These are phyloP conservation scores for Sungouiozyma ichnusensis DNA, from an alignment of 805 yeast species.

Conservation along the genomic window DNA sequence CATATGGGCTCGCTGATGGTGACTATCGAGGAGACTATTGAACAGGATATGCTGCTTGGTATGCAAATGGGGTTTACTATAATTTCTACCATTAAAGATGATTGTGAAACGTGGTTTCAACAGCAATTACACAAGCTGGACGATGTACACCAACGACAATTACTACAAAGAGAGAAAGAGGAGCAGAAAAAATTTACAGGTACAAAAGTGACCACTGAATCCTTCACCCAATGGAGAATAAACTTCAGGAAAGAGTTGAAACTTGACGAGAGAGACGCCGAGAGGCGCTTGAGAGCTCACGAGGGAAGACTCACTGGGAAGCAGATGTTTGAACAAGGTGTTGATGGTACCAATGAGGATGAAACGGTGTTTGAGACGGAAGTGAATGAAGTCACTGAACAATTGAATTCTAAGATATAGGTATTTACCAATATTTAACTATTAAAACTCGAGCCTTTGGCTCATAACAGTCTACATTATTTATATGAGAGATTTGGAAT, in stretches of 20 bases:
- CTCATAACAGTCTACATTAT: constrained; percentile 1
- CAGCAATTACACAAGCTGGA: constrained; percentile 46
- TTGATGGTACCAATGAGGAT: constrained; percentile 61
- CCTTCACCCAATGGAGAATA: constrained; percentile 63
- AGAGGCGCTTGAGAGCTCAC: constrained; percentile 48
- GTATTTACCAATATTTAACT: constrained; percentile 3
- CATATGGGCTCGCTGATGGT: constrained; percentile 29
- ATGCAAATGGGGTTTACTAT: constrained; percentile 86
- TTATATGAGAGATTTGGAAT: constrained; percentile 26
- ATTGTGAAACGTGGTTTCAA: constrained; percentile 59
- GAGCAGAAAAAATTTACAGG: constrained; percentile 89
- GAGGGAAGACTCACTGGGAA: constrained; percentile 75
- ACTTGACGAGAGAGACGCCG: constrained; percentile 46
- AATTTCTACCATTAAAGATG: constrained; percentile 67
- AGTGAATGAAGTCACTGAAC: constrained; percentile 3
- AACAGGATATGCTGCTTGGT: constrained; percentile 62
- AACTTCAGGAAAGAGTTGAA: constrained; percentile 64
- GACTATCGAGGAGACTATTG: constrained; percentile 31
- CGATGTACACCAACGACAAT: constrained; percentile 44
- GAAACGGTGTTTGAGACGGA: constrained; percentile 23
- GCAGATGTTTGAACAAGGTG: constrained; percentile 83
- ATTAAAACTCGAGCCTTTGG: neutral
- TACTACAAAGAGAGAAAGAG: constrained; percentile 57
- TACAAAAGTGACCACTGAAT: constrained; percentile 74
- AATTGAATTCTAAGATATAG: neutral